Base-by-base conservation (phyloP, 768 basidiomycete genomes). In the Phlebiopsis flavidoalba region DNA sequence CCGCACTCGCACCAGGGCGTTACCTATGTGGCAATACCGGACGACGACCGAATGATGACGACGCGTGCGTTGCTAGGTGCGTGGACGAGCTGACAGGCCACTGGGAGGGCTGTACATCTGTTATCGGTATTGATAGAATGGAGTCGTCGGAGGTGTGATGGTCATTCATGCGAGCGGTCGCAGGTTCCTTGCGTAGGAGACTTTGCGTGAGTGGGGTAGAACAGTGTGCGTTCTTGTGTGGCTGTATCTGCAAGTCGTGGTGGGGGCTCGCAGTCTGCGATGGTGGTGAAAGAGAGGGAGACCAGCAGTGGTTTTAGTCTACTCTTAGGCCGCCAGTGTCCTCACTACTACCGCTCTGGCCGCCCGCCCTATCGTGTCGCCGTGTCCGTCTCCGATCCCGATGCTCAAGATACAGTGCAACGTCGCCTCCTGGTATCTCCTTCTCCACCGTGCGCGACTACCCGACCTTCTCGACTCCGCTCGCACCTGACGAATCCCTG, bases 201-300 rank as follows among this genome's bases (percentile, higher is more conserved):
- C 36, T 40, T 40, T 8, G 40, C 45, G 45, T 52, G 59, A 1
- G 60, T 22, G 12, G 67, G 57, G 33, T 60, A 62, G 24, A 60
- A 31, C 14, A 53, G 60, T 37, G 5, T 63, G 62, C 49, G 65
- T 47, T 61, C 55, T 40, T 57, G n/a, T 68, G 72, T 57, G 61
- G 66, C 61, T 66, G 51, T 74, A 59, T 71, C 71, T 1, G 73
- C 72, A 36, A 75, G 75, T 62, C 73, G 75, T 11, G 72, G n/a
- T n/a, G n/a, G n/a, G n/a, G n/a, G n/a, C n/a, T n/a, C n/a, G n/a
- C n/a, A n/a, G n/a, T n/a, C n/a, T n/a, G n/a, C n/a, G n/a, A n/a
- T n/a, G n/a, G n/a, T n/a, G n/a, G n/a, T n/a, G 65, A 22, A 77
- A 71, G 10, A 75, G 60, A 33, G 76, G 76, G 8, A 74, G 75